Evolutionary conservation across 805 yeast species (phyloP), one percentile per base, ranked within the genome.

Genomic region (Nakazawaea anatomiae): DNA sequence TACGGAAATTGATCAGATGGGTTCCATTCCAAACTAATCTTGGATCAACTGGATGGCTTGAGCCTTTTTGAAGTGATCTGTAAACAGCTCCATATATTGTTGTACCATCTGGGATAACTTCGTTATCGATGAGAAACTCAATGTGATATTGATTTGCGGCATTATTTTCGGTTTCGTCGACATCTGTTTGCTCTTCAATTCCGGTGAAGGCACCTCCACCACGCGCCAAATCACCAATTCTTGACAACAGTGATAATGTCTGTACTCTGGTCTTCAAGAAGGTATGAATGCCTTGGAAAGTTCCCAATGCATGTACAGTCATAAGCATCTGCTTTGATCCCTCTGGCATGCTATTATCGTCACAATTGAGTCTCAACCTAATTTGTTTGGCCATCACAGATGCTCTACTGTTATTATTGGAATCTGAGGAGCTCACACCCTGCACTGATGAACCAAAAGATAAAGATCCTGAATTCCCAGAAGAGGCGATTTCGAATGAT

Each of bases 1-100:
- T 74, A 48, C 74, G 67, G 61, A 71, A 85, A 6, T 72, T 70
- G 10, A 85, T 71, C 1, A 68, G 69, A 55, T 83, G 91, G 5
- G 65, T 60, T n/a, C 68, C 71, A 4, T 70, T 62, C 92, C 95
- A 88, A 14, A 89, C 69, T 46, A 61, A 70, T 6, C 64, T 61
- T 0, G 82, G 69, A 29, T 82, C 77, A 30, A 80, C 71, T 27
- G 60, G 59, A 40, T 69, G 71, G 32, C 68, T 68, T 0, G 74
- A 57, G 14, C 66, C 58, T 6, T 54, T 47, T 60, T 77, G 75
- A 11, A 76, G 61, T 3, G 79, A 67, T 46, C 77, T 75, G 61
- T 81, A 82, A 5, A 86, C 70, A 0, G 89, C 91, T 1, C 94
- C 94, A 65, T 82, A 87, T 2, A 89, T 75, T 0, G 96, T 88